A percentile compares a stretch with the other conserved stretches of the same genome.
These are phyloP conservation scores for Clavispora carvajalis DNA, from an alignment of 805 yeast species.

Conservation along the genomic window DNA sequence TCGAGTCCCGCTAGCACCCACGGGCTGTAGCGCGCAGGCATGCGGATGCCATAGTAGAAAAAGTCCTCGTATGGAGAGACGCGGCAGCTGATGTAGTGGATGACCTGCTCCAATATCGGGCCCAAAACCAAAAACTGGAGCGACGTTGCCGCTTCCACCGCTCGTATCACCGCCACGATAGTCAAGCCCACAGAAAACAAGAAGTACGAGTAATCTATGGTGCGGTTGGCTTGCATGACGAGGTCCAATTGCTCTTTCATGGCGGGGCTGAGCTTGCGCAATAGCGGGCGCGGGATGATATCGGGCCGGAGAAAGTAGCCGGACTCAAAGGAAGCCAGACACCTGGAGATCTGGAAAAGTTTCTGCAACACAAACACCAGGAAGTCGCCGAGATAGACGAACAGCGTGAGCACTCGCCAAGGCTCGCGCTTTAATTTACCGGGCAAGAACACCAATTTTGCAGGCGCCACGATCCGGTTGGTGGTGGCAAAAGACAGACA, in stretches of 20 bases:
- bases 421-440: conserved; percentile 26
- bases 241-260: conserved; percentile 13
- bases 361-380: conserved; percentile 18
- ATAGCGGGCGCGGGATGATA: conserved; percentile 19
- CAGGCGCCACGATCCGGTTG: conserved; percentile 14
- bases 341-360: conserved; percentile 16
- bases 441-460: conserved; percentile 22
- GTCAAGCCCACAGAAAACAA: neutral
- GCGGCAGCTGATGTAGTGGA: conserved; percentile 45
- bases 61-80: conserved; percentile 38
- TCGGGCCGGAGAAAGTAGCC: conserved; percentile 13
- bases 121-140: conserved; percentile 25
- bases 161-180: conserved; percentile 17
- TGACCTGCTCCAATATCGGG: conserved; percentile 27
- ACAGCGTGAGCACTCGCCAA: conserved; percentile 34
- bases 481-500: conserved; percentile 18
- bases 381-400: conserved; percentile 27
- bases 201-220: conserved; percentile 29
- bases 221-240: conserved; percentile 14
- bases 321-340: conserved; percentile 22
- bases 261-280: conserved; percentile 11
- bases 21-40: conserved; percentile 42
- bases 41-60: conserved; percentile 35
- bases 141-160: conserved; percentile 18
- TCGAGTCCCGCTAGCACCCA: conserved; percentile 13